phyloP scores from a whole-genome alignment of 2,329 filamentous ascomycete genomes.

The Calonectria pseudoturangicola region DNA sequence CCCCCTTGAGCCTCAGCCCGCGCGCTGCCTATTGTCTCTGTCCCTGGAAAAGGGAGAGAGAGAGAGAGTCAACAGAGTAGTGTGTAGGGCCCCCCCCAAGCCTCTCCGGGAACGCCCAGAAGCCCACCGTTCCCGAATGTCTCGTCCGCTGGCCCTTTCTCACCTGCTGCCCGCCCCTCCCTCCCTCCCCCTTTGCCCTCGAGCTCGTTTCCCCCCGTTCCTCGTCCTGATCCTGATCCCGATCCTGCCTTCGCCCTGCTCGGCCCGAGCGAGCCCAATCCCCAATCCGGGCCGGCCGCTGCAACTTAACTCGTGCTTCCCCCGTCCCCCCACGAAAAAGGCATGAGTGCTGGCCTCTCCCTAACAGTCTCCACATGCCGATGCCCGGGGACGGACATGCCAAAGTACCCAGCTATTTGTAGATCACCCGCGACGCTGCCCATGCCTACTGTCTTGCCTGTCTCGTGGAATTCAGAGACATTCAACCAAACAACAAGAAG shows the following conservation, averaged over 20 bases:
- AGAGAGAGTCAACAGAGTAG: neutral
- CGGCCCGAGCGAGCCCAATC: constrained; percentile 1
- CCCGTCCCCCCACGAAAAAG: constrained; percentile 16
- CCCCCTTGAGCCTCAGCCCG: constrained; percentile 6
- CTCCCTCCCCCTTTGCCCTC: neutral
- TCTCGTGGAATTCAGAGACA: constrained; percentile 21
- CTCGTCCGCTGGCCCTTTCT: constrained; percentile 1
- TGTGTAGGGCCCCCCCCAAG: no score
- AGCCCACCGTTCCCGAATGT: neutral
- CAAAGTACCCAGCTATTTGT: constrained; percentile 18
- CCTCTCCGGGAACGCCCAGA: neutral
- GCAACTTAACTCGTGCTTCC: constrained; percentile 2
- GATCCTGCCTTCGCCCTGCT: neutral
- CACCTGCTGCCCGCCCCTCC: neutral
- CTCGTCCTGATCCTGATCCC: neutral
- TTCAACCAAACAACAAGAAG: neutral
- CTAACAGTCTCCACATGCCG: constrained; percentile 31
- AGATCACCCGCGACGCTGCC: constrained; percentile 28
- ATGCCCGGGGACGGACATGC: constrained; percentile 13
- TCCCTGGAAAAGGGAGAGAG: neutral
- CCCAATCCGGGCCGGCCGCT: constrained; percentile 18
- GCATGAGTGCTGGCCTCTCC: neutral
- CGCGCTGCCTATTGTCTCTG: neutral
- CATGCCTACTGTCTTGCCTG: constrained; percentile 3
- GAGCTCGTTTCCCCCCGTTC: neutral